These are phyloP conservation scores for Leucocoprinus sp. DNA, from an alignment of 768 basidiomycete genomes.

Conservation along the genomic window DNA sequence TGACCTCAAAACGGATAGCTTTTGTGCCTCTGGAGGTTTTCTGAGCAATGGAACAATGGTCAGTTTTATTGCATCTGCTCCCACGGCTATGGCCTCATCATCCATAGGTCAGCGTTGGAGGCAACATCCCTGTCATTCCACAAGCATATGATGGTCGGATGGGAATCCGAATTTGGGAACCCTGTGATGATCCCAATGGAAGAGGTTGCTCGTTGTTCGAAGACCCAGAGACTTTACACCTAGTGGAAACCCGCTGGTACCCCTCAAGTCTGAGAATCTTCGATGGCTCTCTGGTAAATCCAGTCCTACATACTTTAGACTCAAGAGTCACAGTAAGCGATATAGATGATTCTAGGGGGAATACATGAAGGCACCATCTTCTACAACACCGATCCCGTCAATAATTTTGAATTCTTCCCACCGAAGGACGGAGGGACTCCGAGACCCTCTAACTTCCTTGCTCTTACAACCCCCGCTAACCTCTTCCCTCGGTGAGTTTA, in stretches of 20 bases:
- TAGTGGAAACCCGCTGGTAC: constrained; percentile 32
- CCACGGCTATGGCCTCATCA: neutral
- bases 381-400: constrained; percentile 56
- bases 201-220: constrained; percentile 27
- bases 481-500: constrained; percentile 22
- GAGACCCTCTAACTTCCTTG: constrained; percentile 20
- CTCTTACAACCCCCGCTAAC: constrained; percentile 19
- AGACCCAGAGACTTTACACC: constrained; percentile 24
- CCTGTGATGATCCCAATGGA: constrained; percentile 24
- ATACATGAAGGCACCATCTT: constrained; percentile 34
- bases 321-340: neutral
- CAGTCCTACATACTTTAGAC: neutral
- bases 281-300: constrained; percentile 25
- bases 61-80: constrained; percentile 9
- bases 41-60: constrained; percentile 33
- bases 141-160: constrained; percentile 26
- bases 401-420: constrained; percentile 30
- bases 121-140: constrained; percentile 21
- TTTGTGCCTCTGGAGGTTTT: constrained; percentile 34
- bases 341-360: constrained; percentile 22
- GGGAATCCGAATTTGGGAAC: constrained; percentile 29
- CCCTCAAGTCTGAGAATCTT: constrained; percentile 28
- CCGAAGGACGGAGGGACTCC: constrained; percentile 29
- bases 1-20: constrained; percentile 28
- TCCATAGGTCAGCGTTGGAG: constrained; percentile 26